A percentile compares a stretch with the other conserved stretches of the same genome.
Conservation (phyloP, 257 asterid species). For the Nicotiana attenuata region DNA sequence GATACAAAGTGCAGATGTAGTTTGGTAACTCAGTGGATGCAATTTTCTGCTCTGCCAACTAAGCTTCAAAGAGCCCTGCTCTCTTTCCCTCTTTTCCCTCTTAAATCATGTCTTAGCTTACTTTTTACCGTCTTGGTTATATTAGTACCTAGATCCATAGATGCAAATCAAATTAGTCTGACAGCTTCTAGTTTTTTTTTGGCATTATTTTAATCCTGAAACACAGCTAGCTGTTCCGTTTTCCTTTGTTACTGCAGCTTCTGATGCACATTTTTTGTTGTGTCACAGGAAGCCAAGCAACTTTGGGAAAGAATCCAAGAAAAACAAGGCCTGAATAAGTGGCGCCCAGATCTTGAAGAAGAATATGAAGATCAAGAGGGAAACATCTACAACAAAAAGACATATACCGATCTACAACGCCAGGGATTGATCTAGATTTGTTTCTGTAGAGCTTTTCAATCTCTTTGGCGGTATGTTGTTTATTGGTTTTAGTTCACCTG, state of each 20-base stretch:
- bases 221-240: not conserved
- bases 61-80: not conserved
- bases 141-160: too few species aligned
- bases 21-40: too few species aligned
- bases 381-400: constrained; percentile 94
- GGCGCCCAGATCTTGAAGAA: constrained; percentile 92
- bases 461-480: not conserved
- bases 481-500: not conserved
- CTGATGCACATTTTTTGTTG: not conserved
- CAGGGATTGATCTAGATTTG: constrained; percentile 76
- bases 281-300: constrained; percentile 81
- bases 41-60: not conserved
- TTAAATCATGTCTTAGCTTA: not conserved
- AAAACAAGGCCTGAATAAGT: constrained; percentile 76
- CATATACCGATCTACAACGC: constrained; percentile 90
- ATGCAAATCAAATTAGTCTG: too few species aligned
- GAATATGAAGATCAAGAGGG: constrained; percentile 91
- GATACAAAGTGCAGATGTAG: too few species aligned
- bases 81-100: not conserved
- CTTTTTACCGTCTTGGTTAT: not conserved
- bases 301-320: constrained; percentile 95
- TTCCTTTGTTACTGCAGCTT: not conserved
- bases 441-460: not conserved
- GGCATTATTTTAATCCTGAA: too few species aligned
- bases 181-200: too few species aligned